Base-by-base conservation (phyloP, 768 basidiomycete genomes). In the Tricholoma hemisulphureum region DNA sequence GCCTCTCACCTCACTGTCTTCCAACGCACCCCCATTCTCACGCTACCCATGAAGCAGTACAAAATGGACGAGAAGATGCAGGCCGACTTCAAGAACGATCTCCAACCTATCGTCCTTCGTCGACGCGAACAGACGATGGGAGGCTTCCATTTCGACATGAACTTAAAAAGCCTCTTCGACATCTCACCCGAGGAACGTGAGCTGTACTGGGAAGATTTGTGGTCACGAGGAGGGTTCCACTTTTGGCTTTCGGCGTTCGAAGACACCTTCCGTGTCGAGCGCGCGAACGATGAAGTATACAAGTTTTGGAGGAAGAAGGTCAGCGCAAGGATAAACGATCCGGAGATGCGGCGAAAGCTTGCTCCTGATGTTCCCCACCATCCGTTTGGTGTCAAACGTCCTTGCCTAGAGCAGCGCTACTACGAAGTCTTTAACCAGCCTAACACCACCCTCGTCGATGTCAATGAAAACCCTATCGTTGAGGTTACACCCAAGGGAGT, bases 291-390 rank as follows among this genome's bases (percentile, higher is more conserved):
- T 11, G 41, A 31, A 18, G 29, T 50, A 28, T 61, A 61, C 26
- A 37, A 43, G 6, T 65, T 65, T 32, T 65, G 62, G 62, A 26
- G 57, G 23, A 32, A 48, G 16, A 65, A 63, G 24, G 53, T 58
- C 9, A 39, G 29, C 29, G 37, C 41, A 13, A 29, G 64, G 20
- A 59, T 65, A 8, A 54, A 53, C 14, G 59, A 60, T 39, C 54
- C 59, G 2, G 20, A 31, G 43, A 1, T 65, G 11, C 28, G 28
- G 9, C 53, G 52, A 49, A 61, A 53, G 14, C 51, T 65, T 18
- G 62, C 62, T 13, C 64, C 63, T 20, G 41, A 37, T 24, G 26
- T 51, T 10, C 61, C 55, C 9, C 56, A 51, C 3, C 53, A 59
- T 50, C 55, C 61, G 2, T 60, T 58, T 35, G 57, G 54, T 20